phyloP scores from a whole-genome alignment of 2,329 filamentous ascomycete genomes.

The Albophoma yamanashiensis region DNA sequence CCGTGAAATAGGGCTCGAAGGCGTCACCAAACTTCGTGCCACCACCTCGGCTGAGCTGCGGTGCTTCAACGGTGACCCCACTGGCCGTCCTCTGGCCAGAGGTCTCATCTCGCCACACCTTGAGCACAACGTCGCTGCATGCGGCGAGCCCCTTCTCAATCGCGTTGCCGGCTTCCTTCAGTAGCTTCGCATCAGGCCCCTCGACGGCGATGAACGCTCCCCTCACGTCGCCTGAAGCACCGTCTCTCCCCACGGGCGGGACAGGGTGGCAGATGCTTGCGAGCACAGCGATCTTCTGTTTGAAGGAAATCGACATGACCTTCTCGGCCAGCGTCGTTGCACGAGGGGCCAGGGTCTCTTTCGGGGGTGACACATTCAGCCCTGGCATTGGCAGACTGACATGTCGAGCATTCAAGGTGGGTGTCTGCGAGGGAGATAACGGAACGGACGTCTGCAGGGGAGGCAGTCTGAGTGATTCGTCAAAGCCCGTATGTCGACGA shows the following conservation, averaged over 20 bases:
- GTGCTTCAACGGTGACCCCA: conserved; percentile 8
- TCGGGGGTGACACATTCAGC: conserved; percentile 8
- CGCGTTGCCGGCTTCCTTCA: conserved; percentile 47
- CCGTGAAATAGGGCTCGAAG: conserved; percentile 52
- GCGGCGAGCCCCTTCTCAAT: conserved; percentile 52
- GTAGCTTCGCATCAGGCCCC: conserved; percentile 47
- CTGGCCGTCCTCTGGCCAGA: conserved; percentile 5
- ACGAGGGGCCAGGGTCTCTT: not conserved
- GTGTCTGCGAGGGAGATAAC: conserved; percentile 16
- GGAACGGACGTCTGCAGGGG: conserved; percentile 36
- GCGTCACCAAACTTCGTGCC: conserved; percentile 21
- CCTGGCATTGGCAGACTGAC: conserved; percentile 15
- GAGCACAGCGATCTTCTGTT: conserved; percentile 68
- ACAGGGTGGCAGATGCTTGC: conserved; percentile 65
- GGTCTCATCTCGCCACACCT: conserved; percentile 30
- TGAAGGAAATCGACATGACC: conserved; percentile 64
- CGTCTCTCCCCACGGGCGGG: conserved; percentile 22
- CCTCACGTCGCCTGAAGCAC: conserved; percentile 34
- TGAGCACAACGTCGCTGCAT: conserved; percentile 29
- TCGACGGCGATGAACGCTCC: conserved; percentile 79
- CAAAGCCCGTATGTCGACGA: conserved; percentile 36
- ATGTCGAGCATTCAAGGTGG: conserved; percentile 15
- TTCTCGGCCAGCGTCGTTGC: conserved; percentile 29
- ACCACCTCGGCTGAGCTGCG: not conserved
- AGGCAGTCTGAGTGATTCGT: conserved; percentile 42